phyloP scores from a whole-genome alignment of 2,329 filamentous ascomycete species.

The Pseudomassariella vexata region DNA sequence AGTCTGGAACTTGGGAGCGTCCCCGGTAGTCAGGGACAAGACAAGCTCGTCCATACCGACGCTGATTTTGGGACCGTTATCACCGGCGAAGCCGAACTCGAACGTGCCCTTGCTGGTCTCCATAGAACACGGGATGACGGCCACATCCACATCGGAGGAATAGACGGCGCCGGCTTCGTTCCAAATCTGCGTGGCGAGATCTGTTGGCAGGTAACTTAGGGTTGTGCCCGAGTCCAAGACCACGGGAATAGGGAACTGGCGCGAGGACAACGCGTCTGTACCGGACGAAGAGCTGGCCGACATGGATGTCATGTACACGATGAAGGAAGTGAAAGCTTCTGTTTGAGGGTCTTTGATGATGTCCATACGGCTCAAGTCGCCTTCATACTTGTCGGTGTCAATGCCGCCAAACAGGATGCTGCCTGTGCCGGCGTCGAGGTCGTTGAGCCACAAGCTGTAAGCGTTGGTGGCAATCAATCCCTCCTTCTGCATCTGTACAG shows the following conservation, averaged over 20 bases:
- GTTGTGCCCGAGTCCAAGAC: conserved; percentile 74
- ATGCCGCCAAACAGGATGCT: conserved; percentile 77
- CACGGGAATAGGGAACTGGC: conserved; percentile 45
- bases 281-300: conserved; percentile 43
- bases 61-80: conserved; percentile 41
- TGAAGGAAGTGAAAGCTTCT: conserved; percentile 36
- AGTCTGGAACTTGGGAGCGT: conserved; percentile 27
- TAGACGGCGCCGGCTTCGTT: conserved; percentile 48
- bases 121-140: conserved; percentile 46
- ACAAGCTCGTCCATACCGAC: conserved; percentile 52
- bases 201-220: conserved; percentile 61
- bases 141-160: conserved; percentile 26
- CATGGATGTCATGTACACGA: conserved; percentile 42
- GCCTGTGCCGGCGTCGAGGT: conserved; percentile 55
- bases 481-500: conserved; percentile 56
- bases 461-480: conserved; percentile 60
- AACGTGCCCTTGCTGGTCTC: conserved; percentile 41
- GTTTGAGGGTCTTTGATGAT: conserved; percentile 42
- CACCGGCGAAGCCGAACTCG: conserved; percentile 46
- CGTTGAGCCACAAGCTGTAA: conserved; percentile 66
- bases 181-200: conserved; percentile 49
- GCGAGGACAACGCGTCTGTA: conserved; percentile 37
- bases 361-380: conserved; percentile 55
- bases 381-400: conserved; percentile 67
- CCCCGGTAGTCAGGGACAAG: conserved; percentile 34